Conservation (phyloP, 176 grass and related monocot genomes). For the Hsuehochloa calcarea region DNA sequence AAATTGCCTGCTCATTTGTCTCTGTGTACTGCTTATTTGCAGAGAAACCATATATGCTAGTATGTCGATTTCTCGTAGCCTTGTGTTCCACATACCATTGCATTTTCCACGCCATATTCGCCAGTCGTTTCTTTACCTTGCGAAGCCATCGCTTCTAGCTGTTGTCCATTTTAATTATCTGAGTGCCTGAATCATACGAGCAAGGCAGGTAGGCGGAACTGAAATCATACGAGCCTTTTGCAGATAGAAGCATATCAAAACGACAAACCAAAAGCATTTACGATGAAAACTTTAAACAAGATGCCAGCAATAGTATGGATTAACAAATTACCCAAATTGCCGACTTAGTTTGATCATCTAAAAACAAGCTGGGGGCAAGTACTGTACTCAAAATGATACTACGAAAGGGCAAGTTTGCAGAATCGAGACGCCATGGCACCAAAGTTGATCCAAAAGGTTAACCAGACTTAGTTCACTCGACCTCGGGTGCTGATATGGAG, state of each 20-base stretch:
- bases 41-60: not conserved
- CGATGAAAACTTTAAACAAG: not conserved
- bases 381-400: not conserved
- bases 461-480: constrained; percentile 20
- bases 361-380: not conserved
- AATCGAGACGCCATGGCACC: constrained; percentile 3
- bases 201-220: not conserved
- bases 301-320: not conserved
- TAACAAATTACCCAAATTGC: not conserved
- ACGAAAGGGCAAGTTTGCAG: not conserved
- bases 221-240: not conserved
- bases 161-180: too few relatives aligned
- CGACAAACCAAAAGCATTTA: not conserved
- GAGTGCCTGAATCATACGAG: too few relatives aligned
- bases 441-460: not conserved
- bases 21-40: not conserved
- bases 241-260: not conserved
- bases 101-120: not conserved
- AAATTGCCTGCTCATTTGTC: constrained; percentile 34
- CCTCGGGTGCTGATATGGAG: constrained; percentile 5
- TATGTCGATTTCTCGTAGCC: not conserved
- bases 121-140: too few relatives aligned
- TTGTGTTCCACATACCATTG: not conserved
- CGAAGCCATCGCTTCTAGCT: not conserved
- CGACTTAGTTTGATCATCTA: constrained; percentile 1